Base-by-base conservation (phyloP, 2,329 filamentous ascomycete genomes). In the Penicillium sp. region DNA sequence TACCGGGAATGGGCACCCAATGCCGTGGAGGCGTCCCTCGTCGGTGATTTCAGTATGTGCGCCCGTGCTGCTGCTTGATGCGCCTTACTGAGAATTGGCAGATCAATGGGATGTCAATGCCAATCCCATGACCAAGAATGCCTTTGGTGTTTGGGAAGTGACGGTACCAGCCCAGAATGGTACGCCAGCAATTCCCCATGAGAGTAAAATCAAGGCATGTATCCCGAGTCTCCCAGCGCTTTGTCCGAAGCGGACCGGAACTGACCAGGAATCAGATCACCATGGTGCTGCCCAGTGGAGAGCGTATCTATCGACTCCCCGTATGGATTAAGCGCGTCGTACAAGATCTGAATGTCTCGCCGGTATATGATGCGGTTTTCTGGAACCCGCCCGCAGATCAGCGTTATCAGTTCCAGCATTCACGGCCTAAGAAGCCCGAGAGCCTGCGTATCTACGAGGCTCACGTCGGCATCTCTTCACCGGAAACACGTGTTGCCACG, bases 321-420 rank as follows among this genome's bases (percentile, higher is more conserved):
- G 86, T 88, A 17, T 98, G 92, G 92, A 96, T 96, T 71, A 95
- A 83, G 61, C 87, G 94, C 56, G 92, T 95, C 35, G 95, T 90
- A 0, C 92, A 98, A 66, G 89, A 98, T 50, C 74, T 96, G 30
- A 76, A 71, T 8, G 81, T 96, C 15, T 96, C 90, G 7, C 88
- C 90, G 5, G 82, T 85, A 16, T 98, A 96, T 65, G 92, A 98
- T 62, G 89, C 86, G 15, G 79, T 87, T 35, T 95, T 98, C 70
- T 98, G 92, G 92, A 95, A 96, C 60, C 92, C 92, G 22, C 87
- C 88, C 2, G 64, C 74, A 32, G 68, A 72, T 26, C 80, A 93
- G 58, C 78, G 71, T 57, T 96, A 96, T 62, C 72, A 77, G 37
- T 94, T 94, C 75, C 89, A 93, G 69, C 77, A 96, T 64, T 56